A percentile compares a stretch with the other conserved stretches of the same genome.
Conservation (phyloP, 768 basidiomycete species). For the Lactarius quietus region DNA sequence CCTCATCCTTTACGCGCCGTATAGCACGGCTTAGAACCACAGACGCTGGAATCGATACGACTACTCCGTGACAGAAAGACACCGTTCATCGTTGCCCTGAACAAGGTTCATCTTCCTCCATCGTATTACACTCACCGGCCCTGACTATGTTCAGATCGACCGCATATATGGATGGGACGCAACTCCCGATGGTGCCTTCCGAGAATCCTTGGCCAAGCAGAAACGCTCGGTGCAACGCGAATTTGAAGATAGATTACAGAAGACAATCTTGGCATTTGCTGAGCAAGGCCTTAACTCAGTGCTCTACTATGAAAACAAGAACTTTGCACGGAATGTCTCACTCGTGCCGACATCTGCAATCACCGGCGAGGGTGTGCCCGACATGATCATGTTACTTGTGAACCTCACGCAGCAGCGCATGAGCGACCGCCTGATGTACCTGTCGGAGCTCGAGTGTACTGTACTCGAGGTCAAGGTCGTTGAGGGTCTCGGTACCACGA, state of each 20-base stretch:
- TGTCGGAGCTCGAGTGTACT: slow-evolving; percentile 95
- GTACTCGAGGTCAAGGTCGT: slow-evolving; percentile 98
- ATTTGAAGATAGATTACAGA: slow-evolving; percentile 83
- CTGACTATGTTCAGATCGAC: slow-evolving; percentile 65
- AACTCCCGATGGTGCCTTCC: slow-evolving; percentile 90
- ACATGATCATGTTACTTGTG: slow-evolving; percentile 98
- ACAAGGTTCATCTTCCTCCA: slow-evolving; percentile 55
- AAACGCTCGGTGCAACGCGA: slow-evolving; percentile 75
- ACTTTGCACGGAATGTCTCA: slow-evolving; percentile 88
- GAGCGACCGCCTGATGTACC: slow-evolving; percentile 97
- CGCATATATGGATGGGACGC: slow-evolving; percentile 95
- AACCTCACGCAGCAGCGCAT: slow-evolving; percentile 97
- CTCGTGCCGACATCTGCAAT: slow-evolving; percentile 97
- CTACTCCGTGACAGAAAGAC: slow-evolving; percentile 90
- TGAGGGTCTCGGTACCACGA: slow-evolving; percentile 96
- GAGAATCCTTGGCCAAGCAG: slow-evolving; percentile 85
- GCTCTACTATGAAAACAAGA: slow-evolving; percentile 98
- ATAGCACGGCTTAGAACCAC: slow-evolving; percentile 96
- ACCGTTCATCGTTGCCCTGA: slow-evolving; percentile 97
- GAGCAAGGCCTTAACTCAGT: slow-evolving; percentile 95
- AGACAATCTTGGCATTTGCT: slow-evolving; percentile 91
- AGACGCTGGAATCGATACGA: slow-evolving; percentile 93
- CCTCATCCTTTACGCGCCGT: slow-evolving; percentile 2
- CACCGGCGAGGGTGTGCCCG: slow-evolving; percentile 97
- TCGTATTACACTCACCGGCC: slow-evolving; percentile 3